Conservation (phyloP, 2,329 filamentous ascomycete species). For the Chrysosporium keratinophilum region DNA sequence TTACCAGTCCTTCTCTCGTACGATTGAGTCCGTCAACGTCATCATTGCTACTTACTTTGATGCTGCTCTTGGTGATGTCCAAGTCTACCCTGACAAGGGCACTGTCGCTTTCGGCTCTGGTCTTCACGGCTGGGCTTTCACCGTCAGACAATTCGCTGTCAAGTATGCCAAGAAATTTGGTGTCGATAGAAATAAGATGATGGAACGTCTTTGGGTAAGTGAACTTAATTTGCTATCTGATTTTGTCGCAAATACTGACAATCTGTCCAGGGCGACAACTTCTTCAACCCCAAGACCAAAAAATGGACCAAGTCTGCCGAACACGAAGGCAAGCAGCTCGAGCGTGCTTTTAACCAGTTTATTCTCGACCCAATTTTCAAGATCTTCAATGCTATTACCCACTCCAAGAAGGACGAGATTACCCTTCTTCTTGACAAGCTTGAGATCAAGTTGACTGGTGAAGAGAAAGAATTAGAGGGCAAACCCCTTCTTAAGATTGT, state of each 20-base stretch:
- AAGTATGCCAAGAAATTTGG: slow-evolving; percentile 99
- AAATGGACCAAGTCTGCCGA: slow-evolving; percentile 92
- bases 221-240: background rate
- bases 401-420: slow-evolving; percentile 96
- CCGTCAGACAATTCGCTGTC: slow-evolving; percentile 89
- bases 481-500: slow-evolving; percentile 96
- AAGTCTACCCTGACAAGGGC: slow-evolving; percentile 96
- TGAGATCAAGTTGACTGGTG: slow-evolving; percentile 73
- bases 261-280: slow-evolving; percentile 69
- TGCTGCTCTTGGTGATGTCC: slow-evolving; percentile 91
- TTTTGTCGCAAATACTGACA: background rate
- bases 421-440: slow-evolving; percentile 79
- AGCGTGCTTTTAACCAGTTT: slow-evolving; percentile 99
- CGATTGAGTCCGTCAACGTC: slow-evolving; percentile 99
- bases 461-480: slow-evolving; percentile 90
- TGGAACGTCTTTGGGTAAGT: slow-evolving; percentile 96
- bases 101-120: slow-evolving; percentile 98
- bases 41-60: slow-evolving; percentile 99
- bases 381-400: slow-evolving; percentile 93
- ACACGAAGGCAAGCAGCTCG: slow-evolving; percentile 75
- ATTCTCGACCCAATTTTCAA: slow-evolving; percentile 99
- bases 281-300: slow-evolving; percentile 99
- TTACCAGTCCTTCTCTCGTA: slow-evolving; percentile 99
- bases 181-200: slow-evolving; percentile 99
- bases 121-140: slow-evolving; percentile 99